Base-by-base conservation (phyloP, 345 rosid species). In the Brassica rapa region DNA sequence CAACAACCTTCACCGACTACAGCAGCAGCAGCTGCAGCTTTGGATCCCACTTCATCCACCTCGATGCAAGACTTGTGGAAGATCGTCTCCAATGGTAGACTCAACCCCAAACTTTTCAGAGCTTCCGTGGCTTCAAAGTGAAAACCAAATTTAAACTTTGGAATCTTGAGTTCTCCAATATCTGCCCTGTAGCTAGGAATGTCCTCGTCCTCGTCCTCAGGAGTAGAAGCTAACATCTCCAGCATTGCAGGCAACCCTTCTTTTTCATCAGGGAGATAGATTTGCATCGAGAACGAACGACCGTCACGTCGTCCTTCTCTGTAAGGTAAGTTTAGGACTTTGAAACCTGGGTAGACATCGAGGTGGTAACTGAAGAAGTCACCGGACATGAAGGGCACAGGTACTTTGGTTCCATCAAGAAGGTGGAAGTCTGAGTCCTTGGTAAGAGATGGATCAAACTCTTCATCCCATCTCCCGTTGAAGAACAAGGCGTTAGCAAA, bases 31-130 rank as follows among this genome's bases (percentile, higher is more conserved):
- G 74, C 74, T 4, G 68, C 80, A 69, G 74, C 74, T 61, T 76
- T 69, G 9, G 62, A 46, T n/a, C 80, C 80, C 69, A 69, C 27
- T 69, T 76, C 80, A 69, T 76, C 80, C 0, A 69, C 80, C 74
- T 76, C 74, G 1, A 76, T 76, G 29, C 74, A 68, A 61, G 80
- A 75, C 67, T 75, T 75, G 62, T 68, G 69, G 53, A 76, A 0
- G 24, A 76, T 68, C 27, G 0, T 56, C 39, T 62, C 32, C 39
- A 30, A 19, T 0, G 62, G 24, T 49, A 19, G 2, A 5, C 21
- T n/a, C 62, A 68, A 32, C 23, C 55, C 80, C 53, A 76, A 76
- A 60, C 14, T 25, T 15, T 61, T 60, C 69, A 76, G 62, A 29
- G 80, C 24, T 21, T 76, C 9, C 4, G 68, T 16, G 62, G 73